Percentiles rank a stretch among this genome's conserved stretches.
Evolutionary conservation across 2,329 filamentous ascomycete species (phyloP).

Genomic region (Botrytis aclada): DNA sequence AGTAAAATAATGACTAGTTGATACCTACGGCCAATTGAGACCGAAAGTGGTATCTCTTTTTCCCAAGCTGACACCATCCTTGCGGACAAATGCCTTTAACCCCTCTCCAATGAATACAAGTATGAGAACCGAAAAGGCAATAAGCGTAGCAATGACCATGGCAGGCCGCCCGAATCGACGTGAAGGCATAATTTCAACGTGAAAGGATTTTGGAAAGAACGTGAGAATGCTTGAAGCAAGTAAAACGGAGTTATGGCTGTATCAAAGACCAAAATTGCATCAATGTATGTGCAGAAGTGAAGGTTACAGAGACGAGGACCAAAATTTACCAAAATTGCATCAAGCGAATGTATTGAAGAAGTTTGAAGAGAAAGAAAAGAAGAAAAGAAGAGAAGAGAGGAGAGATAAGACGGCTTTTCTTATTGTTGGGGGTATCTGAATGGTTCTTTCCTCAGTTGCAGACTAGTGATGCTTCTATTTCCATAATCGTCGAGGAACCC

Average conservation of each 20-base stretch:
- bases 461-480: not conserved
- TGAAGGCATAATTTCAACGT: conserved; percentile 27
- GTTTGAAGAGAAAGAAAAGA: conserved; percentile 8
- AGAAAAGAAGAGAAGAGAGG: not conserved
- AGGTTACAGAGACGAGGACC: conserved; percentile 17
- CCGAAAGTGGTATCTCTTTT: conserved; percentile 16
- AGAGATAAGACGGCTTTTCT: conserved; percentile 12
- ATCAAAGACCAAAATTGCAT: conserved; percentile 22
- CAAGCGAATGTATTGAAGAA: conserved; percentile 18
- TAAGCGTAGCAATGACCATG: conserved; percentile 24
- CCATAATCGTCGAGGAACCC: not conserved
- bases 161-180: conserved; percentile 24
- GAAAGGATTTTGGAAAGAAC: conserved; percentile 13
- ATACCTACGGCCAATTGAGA: conserved; percentile 11
- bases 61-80: conserved; percentile 11
- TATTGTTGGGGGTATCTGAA: not conserved
- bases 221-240: conserved; percentile 19
- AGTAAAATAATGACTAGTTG: not conserved
- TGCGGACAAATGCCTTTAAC: conserved; percentile 25
- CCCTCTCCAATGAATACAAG: conserved; percentile 32
- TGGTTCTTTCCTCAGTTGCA: conserved; percentile 17
- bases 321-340: conserved; percentile 22
- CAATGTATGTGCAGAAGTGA: conserved; percentile 20
- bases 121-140: conserved; percentile 28
- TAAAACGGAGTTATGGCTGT: conserved; percentile 17